phyloP scores from a whole-genome alignment of 1,284 basidiomycete species.

The Ganoderma boninense region DNA sequence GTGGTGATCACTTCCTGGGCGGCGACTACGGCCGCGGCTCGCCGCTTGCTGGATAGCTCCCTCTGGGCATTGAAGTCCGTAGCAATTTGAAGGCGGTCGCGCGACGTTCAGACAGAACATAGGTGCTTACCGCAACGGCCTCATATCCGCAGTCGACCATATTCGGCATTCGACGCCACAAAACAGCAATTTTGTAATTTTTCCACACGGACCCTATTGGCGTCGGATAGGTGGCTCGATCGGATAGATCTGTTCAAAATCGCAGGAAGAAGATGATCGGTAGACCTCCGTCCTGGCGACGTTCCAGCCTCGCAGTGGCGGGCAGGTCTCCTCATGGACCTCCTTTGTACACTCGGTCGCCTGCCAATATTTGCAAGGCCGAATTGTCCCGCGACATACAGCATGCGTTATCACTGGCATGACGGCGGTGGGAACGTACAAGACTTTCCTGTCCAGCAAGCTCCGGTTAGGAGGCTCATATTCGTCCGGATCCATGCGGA shows the following conservation, averaged over 20 bases:
- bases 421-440: background rate
- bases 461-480: background rate
- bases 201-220: background rate
- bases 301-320: background rate
- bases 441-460: background rate
- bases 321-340: background rate
- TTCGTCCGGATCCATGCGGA: background rate
- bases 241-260: conserved; percentile 4
- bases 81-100: too few relatives aligned
- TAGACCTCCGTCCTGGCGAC: too few relatives aligned
- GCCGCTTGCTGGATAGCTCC: background rate
- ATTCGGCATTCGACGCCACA: background rate
- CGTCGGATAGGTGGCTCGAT: background rate
- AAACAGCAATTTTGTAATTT: background rate
- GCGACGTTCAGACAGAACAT: background rate
- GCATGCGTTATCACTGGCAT: background rate
- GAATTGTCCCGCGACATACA: background rate
- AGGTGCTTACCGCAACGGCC: background rate
- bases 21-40: background rate
- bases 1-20: background rate
- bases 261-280: background rate
- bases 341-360: background rate
- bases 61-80: background rate
- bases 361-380: background rate
- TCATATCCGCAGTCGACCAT: background rate